These are phyloP conservation scores for Vitis rotundifolia DNA, from an alignment of 164 flowering plant genomes.

Conservation along the genomic window DNA sequence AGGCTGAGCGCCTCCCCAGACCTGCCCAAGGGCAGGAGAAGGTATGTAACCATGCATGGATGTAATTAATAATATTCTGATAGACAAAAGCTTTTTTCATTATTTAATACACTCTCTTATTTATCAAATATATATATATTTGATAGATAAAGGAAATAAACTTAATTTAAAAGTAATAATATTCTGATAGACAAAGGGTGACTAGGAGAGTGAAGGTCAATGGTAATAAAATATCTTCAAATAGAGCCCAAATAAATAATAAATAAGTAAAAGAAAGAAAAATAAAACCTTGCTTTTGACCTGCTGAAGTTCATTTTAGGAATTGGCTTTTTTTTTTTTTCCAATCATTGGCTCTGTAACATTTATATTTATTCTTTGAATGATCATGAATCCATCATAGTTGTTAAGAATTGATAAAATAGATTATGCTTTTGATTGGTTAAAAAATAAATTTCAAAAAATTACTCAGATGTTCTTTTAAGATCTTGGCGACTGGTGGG, in stretches of 20 bases:
- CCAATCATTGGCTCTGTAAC: background rate
- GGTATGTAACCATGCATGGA: conserved; percentile 34
- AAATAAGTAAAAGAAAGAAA: background rate
- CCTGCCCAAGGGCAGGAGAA: conserved; percentile 78
- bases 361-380: background rate
- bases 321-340: background rate
- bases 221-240: background rate
- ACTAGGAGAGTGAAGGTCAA: background rate
- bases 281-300: background rate
- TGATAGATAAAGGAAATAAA: too few relatives aligned
- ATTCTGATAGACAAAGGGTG: too few relatives aligned
- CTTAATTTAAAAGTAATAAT: too few relatives aligned
- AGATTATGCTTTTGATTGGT: too few relatives aligned
- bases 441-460: too few relatives aligned
- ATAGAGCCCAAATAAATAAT: background rate
- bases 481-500: too few relatives aligned
- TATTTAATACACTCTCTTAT: too few relatives aligned
- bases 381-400: background rate
- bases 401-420: too few relatives aligned
- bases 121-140: too few relatives aligned
- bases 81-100: too few relatives aligned
- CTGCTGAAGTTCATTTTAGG: background rate
- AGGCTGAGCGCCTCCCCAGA: conserved; percentile 85
- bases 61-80: background rate
- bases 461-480: too few relatives aligned